Conservation (phyloP, 2,329 filamentous ascomycete genomes). For the Didymella pinodella region DNA sequence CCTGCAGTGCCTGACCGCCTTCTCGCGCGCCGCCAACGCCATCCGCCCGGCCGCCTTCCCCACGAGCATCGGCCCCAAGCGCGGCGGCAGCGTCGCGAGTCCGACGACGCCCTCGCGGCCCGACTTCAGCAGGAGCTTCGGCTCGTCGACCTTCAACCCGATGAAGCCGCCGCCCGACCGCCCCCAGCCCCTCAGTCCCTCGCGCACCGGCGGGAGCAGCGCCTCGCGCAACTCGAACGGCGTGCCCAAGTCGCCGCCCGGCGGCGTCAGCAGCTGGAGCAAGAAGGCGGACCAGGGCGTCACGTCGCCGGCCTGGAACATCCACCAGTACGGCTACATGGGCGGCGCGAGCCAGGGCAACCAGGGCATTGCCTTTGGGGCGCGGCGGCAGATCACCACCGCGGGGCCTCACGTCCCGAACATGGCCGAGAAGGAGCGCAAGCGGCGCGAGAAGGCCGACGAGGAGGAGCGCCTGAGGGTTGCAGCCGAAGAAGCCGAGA, state of each 20-base stretch:
- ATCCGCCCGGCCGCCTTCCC: conserved; percentile 78
- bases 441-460: conserved; percentile 62
- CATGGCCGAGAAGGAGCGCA: conserved; percentile 83
- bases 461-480: conserved; percentile 62
- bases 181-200: conserved; percentile 53
- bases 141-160: conserved; percentile 57
- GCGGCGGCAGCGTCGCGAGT: conserved; percentile 50
- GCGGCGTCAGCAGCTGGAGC: conserved; percentile 87
- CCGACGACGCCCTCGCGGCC: conserved; percentile 37
- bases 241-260: conserved; percentile 54
- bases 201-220: conserved; percentile 63
- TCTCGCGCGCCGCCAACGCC: conserved; percentile 83
- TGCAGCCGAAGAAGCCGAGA: conserved; percentile 62
- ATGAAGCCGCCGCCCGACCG: conserved; percentile 43
- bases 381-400: conserved; percentile 88
- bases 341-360: conserved; percentile 96
- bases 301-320: conserved; percentile 95
- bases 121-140: conserved; percentile 46
- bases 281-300: conserved; percentile 80
- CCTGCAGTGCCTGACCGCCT: conserved; percentile 87
- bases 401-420: conserved; percentile 80
- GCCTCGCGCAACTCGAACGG: conserved; percentile 64
- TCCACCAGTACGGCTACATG: conserved; percentile 96
- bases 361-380: conserved; percentile 90
- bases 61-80: conserved; percentile 76